Evolutionary conservation across 148 eudicot genomes (phyloP), one percentile per base, ranked within the genome.

Genomic region (Linanthus parryae): DNA sequence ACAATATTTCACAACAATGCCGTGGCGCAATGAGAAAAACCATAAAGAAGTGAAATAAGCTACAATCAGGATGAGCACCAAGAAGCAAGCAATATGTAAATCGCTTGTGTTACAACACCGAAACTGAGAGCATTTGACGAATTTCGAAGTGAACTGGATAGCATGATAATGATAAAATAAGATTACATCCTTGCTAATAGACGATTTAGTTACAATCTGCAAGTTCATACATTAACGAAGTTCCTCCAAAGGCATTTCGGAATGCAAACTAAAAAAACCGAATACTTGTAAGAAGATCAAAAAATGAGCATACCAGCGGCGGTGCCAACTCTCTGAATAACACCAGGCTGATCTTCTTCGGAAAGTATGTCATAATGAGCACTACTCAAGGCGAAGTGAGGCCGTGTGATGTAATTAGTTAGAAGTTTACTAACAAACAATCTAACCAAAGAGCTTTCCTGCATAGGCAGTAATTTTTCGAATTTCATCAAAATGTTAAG

Each of bases 321-420:
- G 59, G 87, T 78, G 5, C 98, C 81, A 64, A 91, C 84, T 81
- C 82, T 83, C 57, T 84, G 81, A 46, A 87, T 67, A 52, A 87
- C 98, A 52, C 94, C 84, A 49, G 73, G 73, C 61, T 74, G 84
- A 71, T 62, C 71, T 49, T 69, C 89, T 39, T 79, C 89, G 58
- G 85, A 65, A 42, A 71, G 69, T 48, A 69, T 53, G 11, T 67
- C 59, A 60, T 72, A 70, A 48, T 83, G 73, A 63, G 69, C 69
- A 59, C 63, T 67, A 55, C 52, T 69, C 29, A 61, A 68, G 46
- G 74, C 49, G 45, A 63, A 77, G 18, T 37, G 74, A 34, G 87
- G 79, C 26, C 62, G 77, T 17, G 63, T 60, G 59, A 81, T 79
- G 94, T 81, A 91, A 68, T 81, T 91, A 33, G 77, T 62, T 44